Base-by-base conservation (phyloP, 495 filamentous ascomycete species). In the Neurospora terricola region DNA sequence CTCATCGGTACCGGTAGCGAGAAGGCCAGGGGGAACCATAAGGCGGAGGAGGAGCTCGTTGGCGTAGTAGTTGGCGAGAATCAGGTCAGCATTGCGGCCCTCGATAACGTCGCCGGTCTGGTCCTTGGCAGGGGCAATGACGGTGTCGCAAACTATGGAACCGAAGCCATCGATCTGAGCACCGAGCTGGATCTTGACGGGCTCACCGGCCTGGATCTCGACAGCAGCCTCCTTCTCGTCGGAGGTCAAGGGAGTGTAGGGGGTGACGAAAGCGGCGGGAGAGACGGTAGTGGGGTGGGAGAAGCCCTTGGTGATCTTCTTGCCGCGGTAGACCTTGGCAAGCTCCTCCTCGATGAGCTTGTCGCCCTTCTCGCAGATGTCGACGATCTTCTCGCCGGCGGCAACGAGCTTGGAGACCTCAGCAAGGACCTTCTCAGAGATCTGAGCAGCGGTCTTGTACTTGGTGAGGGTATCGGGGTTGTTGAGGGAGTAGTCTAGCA, bases 391-490 rank as follows among this genome's bases (percentile, higher is more conserved):
- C 82, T 89, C 91, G 78, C 93, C 96, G 75, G 96, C 91, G 69
- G 91, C 81, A 77, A 93, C 96, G 84, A 89, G 88, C 89, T 93
- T 86, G 54, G 86, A 86, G 73, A 99, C 94, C 74, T 91, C 90
- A 73, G 94, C 92, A 48, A 99, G 90, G 74, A 96, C 94, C 84
- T 93, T 96, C 81, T 97, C 93, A 43, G 96, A 96, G 83, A 99
- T 98, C 77, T 89, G 87, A 69, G 93, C 96, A 45, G 96, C 96
- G 75, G 91, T 93, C 88, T 97, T 98, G 87, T 99, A 99, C 87
- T 98, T 99, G 81, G 96, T 97, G 76, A 99, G 88, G 76, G 94
- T 97, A 78, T 98, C 95, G 70, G 96, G 94, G 87, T 98, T 99
- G 84, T 91, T 92, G 80, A 98, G 88, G 74, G 93, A 89, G 87